Evolutionary conservation across 2,329 filamentous ascomycete genomes (phyloP).

Genomic region (Aspergillus novoparasiticus): DNA sequence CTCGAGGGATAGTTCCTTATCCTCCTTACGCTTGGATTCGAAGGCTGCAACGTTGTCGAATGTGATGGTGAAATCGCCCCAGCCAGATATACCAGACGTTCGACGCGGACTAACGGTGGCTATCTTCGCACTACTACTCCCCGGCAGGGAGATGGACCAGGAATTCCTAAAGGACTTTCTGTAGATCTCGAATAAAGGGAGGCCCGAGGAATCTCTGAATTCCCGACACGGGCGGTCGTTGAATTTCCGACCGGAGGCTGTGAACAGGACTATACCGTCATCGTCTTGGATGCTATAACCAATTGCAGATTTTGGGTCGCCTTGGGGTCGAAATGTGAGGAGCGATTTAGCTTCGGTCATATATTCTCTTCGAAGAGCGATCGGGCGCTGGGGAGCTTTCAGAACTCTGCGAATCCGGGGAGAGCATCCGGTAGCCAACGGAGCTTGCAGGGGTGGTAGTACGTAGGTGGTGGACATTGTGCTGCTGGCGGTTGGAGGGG

Average conservation of each 20-base stretch:
- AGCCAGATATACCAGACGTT: constrained; percentile 8
- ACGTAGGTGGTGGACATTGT: neutral
- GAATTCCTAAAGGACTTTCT: constrained; percentile 15
- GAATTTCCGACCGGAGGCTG: constrained; percentile 29
- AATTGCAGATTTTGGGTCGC: constrained; percentile 18
- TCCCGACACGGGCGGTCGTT: constrained; percentile 27
- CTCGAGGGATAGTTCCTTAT: constrained; percentile 22
- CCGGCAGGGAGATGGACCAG: constrained; percentile 28
- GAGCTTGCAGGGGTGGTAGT: neutral
- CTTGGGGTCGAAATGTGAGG: constrained; percentile 25
- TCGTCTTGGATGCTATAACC: constrained; percentile 23
- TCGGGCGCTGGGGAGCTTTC: constrained; percentile 18
- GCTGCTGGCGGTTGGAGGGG: neutral
- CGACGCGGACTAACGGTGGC: constrained; percentile 11
- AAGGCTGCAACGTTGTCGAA: constrained; percentile 27
- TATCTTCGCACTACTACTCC: constrained; percentile 20
- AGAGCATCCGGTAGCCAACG: neutral
- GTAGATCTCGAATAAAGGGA: constrained; percentile 32
- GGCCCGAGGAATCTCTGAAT: constrained; percentile 31
- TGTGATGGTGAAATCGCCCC: constrained; percentile 22
- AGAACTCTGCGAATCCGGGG: constrained; percentile 15
- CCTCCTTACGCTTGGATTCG: constrained; percentile 18
- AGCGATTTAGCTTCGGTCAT: constrained; percentile 24
- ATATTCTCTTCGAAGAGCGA: constrained; percentile 28
- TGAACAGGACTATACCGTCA: constrained; percentile 26